Evolutionary conservation across 2,329 filamentous ascomycete genomes (phyloP).

Genomic region (Ophiocordyceps unilateralis): DNA sequence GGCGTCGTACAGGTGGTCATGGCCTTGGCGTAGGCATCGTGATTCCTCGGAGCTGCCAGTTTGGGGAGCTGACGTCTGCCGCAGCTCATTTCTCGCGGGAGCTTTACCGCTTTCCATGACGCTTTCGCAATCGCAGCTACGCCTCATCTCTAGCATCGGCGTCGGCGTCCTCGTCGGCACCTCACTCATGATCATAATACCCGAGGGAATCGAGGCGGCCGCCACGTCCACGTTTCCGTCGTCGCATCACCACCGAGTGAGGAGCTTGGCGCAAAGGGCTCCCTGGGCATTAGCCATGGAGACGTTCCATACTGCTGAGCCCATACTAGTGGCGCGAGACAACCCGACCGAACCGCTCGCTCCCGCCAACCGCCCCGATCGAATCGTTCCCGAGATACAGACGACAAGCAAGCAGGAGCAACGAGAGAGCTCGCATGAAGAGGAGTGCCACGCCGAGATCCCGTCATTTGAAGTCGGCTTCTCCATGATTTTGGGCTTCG

Average conservation of each 20-base stretch:
- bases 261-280: constrained; percentile 14
- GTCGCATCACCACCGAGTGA: constrained; percentile 18
- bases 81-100: constrained; percentile 82
- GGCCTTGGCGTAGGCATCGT: constrained; percentile 35
- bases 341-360: background rate
- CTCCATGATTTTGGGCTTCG: constrained; percentile 72
- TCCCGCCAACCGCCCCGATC: background rate
- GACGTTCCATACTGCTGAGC: constrained; percentile 9
- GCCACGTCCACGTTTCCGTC: constrained; percentile 35
- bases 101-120: constrained; percentile 78
- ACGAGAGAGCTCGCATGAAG: constrained; percentile 15
- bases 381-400: background rate
- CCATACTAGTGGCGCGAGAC: constrained; percentile 1
- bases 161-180: constrained; percentile 91
- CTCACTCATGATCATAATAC: constrained; percentile 91
- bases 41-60: background rate
- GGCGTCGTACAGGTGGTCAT: constrained; percentile 30
- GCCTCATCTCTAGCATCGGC: constrained; percentile 79
- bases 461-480: constrained; percentile 70
- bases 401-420: constrained; percentile 2
- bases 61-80: background rate
- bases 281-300: constrained; percentile 13
- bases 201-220: constrained; percentile 85
- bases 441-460: constrained; percentile 20
- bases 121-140: constrained; percentile 70